phyloP scores from a whole-genome alignment of 2,329 filamentous ascomycete species.

The Didymella sp. region DNA sequence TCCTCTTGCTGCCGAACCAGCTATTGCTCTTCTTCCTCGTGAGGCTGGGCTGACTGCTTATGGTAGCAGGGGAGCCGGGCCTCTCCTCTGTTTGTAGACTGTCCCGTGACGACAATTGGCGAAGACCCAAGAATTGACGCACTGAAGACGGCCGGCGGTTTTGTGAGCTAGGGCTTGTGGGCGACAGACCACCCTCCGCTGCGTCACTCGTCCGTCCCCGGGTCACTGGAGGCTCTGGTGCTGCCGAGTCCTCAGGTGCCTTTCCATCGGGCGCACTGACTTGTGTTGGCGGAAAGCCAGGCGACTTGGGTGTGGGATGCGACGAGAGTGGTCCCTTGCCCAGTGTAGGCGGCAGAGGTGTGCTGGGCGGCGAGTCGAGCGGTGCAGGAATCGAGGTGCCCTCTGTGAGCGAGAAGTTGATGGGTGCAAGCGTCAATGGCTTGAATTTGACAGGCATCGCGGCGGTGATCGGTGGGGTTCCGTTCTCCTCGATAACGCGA shows the following conservation, averaged over 20 bases:
- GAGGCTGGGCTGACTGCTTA: conserved; percentile 44
- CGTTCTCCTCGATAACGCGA: conserved; percentile 12
- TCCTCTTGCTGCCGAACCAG: conserved; percentile 52
- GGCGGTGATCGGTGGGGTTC: conserved; percentile 12
- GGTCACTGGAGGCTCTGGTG: conserved; percentile 20
- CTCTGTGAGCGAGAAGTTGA: conserved; percentile 53
- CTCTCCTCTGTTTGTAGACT: conserved; percentile 45
- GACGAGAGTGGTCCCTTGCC: conserved; percentile 51
- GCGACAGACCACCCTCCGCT: conserved; percentile 38
- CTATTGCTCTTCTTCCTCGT: conserved; percentile 49
- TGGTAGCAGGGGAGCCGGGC: conserved; percentile 46
- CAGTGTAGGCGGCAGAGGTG: conserved; percentile 49
- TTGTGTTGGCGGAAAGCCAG: conserved; percentile 33
- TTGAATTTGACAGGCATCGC: conserved; percentile 46
- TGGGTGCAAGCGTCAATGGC: conserved; percentile 47
- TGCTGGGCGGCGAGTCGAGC: conserved; percentile 49
- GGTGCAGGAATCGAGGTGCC: conserved; percentile 53
- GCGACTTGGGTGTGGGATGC: conserved; percentile 49
- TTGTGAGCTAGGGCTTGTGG: conserved; percentile 38
- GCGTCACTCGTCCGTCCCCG: conserved; percentile 40
- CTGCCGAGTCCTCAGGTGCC: conserved; percentile 16
- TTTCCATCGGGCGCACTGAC: conserved; percentile 29
- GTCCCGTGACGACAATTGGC: conserved; percentile 47
- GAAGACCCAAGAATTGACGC: conserved; percentile 51
- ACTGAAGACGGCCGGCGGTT: conserved; percentile 46